These are phyloP conservation scores for Suillus brevipes DNA, from an alignment of 768 basidiomycete species.

Conservation along the genomic window DNA sequence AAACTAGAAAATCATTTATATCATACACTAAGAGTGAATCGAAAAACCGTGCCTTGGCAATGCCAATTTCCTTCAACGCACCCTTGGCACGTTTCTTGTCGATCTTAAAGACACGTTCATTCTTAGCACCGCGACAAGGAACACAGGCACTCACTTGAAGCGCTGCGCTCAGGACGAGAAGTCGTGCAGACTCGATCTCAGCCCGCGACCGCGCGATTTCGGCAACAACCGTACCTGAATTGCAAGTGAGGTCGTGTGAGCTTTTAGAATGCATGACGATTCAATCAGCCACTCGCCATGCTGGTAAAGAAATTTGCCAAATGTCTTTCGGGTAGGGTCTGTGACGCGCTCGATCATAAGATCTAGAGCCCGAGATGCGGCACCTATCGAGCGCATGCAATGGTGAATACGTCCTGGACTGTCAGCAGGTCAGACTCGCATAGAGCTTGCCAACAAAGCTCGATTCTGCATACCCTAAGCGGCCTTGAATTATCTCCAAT, in stretches of 20 bases:
- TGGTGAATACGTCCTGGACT: conserved; percentile 96
- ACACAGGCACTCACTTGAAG: conserved; percentile 53
- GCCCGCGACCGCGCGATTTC: conserved; percentile 92
- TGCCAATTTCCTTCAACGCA: conserved; percentile 95
- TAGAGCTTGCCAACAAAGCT: background rate
- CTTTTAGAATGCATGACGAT: background rate
- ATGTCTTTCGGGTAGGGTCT: conserved; percentile 89
- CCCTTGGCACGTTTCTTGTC: conserved; percentile 91
- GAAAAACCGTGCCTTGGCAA: conserved; percentile 73
- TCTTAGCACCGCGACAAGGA: background rate
- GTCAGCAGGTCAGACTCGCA: conserved; percentile 10
- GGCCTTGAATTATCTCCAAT: conserved; percentile 87
- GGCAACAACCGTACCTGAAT: conserved; percentile 77
- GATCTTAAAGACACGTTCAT: conserved; percentile 50
- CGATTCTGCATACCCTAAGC: conserved; percentile 67
- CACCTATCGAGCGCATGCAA: conserved; percentile 96
- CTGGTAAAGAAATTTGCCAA: conserved; percentile 88
- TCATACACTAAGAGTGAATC: background rate
- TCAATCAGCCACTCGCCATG: conserved; percentile 59
- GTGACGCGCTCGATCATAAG: conserved; percentile 89
- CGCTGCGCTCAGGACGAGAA: conserved; percentile 92
- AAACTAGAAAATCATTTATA: conserved; percentile 54
- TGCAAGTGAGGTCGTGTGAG: background rate
- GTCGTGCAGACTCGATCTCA: conserved; percentile 84
- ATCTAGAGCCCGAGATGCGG: conserved; percentile 82